A percentile compares a stretch with the other conserved stretches of the same genome.
Conservation (phyloP, 1,284 basidiomycete species). For the Ustilago vetiveriae region DNA sequence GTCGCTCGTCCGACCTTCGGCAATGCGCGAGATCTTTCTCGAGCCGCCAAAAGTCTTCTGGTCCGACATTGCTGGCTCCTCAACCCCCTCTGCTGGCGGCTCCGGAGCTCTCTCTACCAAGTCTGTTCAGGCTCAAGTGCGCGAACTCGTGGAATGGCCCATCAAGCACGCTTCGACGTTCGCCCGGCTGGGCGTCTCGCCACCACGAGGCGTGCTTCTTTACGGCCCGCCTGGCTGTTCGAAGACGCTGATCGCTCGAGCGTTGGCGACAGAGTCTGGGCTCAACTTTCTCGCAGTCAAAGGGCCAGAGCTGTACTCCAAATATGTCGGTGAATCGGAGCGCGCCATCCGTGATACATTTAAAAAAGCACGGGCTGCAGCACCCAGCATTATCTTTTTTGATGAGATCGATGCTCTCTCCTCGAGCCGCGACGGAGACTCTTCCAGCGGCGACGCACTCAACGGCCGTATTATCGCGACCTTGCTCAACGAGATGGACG, state of each 20-base stretch:
- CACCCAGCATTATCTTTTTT: constrained; percentile 95
- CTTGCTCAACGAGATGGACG: constrained; percentile 95
- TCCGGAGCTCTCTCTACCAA: constrained; percentile 35
- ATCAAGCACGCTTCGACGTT: constrained; percentile 86
- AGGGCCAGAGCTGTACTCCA: constrained; percentile 95
- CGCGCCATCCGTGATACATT: constrained; percentile 93
- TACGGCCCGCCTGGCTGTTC: constrained; percentile 98
- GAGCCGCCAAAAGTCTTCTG: constrained; percentile 85
- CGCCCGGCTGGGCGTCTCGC: constrained; percentile 82
- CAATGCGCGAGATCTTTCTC: constrained; percentile 90
- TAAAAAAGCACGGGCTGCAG: constrained; percentile 88
- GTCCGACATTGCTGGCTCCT: constrained; percentile 75
- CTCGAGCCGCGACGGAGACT: constrained; percentile 76
- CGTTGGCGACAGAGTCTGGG: constrained; percentile 91
- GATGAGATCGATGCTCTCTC: constrained; percentile 98
- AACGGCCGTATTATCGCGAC: constrained; percentile 89
- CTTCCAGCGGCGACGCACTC: constrained; percentile 71
- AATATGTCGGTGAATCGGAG: constrained; percentile 97
- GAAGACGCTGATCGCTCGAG: constrained; percentile 93
- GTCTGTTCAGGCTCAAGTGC: constrained; percentile 56
- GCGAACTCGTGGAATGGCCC: constrained; percentile 80
- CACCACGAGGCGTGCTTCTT: constrained; percentile 88
- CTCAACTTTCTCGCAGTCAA: constrained; percentile 98
- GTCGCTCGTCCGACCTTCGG: constrained; percentile 84
- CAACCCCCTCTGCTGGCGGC: constrained; percentile 25